A percentile compares a stretch with the other conserved stretches of the same genome.
Evolutionary conservation across 805 yeast genomes (phyloP).

Genomic region (Metschnikowia anglica): DNA sequence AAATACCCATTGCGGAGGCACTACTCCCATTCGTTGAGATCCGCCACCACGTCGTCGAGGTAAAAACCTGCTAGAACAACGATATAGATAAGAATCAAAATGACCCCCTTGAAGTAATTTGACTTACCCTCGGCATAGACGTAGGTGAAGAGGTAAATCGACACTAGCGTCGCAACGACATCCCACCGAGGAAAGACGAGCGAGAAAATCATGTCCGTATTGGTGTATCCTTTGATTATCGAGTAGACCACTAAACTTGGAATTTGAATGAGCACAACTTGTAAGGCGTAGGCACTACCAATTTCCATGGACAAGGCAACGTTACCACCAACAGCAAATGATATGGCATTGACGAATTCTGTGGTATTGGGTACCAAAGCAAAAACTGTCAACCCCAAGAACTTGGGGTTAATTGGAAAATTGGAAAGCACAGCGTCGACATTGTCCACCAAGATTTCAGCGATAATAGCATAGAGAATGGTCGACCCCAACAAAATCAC

Average conservation of each 20-base stretch:
- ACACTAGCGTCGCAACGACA: constrained; percentile 75
- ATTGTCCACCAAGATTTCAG: constrained; percentile 89
- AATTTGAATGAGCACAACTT: constrained; percentile 89
- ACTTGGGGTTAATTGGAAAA: constrained; percentile 85
- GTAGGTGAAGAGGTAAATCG: constrained; percentile 88
- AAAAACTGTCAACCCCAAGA: constrained; percentile 89
- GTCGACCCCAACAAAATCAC: constrained; percentile 83
- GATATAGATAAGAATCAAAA: constrained; percentile 72
- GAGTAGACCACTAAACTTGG: constrained; percentile 86
- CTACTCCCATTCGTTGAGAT: constrained; percentile 15
- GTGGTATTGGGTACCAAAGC: constrained; percentile 97
- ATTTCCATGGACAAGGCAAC: constrained; percentile 97
- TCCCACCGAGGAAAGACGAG: constrained; percentile 96
- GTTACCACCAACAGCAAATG: constrained; percentile 94
- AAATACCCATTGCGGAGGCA: constrained; percentile 1
- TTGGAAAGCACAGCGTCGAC: constrained; percentile 81
- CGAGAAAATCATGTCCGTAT: constrained; percentile 59
- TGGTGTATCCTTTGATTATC: constrained; percentile 43
- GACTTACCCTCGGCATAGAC: constrained; percentile 96
- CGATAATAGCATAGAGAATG: constrained; percentile 83
- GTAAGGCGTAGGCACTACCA: constrained; percentile 95
- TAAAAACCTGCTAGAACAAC: constrained; percentile 81
- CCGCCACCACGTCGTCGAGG: constrained; percentile 47
- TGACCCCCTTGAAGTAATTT: constrained; percentile 93
- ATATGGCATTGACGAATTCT: constrained; percentile 93